Evolutionary conservation across 805 yeast species (phyloP), one percentile per base, ranked within the genome.

Genomic region (Candida peoriensis): DNA sequence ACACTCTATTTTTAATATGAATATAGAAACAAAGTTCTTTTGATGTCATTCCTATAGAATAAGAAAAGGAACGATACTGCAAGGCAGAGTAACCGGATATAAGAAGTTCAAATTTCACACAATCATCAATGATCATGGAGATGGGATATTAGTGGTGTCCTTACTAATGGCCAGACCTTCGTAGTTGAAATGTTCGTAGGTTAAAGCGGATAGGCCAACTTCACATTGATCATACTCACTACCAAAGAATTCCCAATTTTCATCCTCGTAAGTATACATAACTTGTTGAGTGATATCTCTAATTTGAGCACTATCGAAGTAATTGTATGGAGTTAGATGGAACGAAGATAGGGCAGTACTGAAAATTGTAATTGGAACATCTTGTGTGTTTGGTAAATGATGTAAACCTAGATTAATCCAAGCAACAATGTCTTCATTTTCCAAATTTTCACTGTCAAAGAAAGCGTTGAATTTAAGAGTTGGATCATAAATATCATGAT

Each of bases 301-400:
- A 28, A 47, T 38, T 32, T 52, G 54, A 15, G 45, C 50, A 14
- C 19, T 25, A 28, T 49, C 53, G 21, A 54, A 54, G 47, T 49
- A 54, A 41, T 54, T 54, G 41, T 40, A 53, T 18, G 58, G 58
- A 6, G 58, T 54, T 16, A 54, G 30, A 17, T 48, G 22, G 20
- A 54, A 41, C 12, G 45, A 37, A 6, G 55, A 40, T 28, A 36
- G 42, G 10, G 57, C 58, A 20, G 57, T 49, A 28, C 39, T 44
- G 43, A 43, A 54, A 20, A 54, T 42, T 10, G 58, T 54, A 29
- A 43, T 50, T 41, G 57, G 58, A 23, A 54, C 47, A 39, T 54
- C 58, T 25, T 54, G 53, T 17, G 56, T 47, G 37, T 47, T 52
- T 40, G 58, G 58, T 30, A 54, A 41, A 32, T 54, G 58, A 29